Conservation (phyloP, 805 yeast genomes). For the Teunomyces aglyptinius region DNA sequence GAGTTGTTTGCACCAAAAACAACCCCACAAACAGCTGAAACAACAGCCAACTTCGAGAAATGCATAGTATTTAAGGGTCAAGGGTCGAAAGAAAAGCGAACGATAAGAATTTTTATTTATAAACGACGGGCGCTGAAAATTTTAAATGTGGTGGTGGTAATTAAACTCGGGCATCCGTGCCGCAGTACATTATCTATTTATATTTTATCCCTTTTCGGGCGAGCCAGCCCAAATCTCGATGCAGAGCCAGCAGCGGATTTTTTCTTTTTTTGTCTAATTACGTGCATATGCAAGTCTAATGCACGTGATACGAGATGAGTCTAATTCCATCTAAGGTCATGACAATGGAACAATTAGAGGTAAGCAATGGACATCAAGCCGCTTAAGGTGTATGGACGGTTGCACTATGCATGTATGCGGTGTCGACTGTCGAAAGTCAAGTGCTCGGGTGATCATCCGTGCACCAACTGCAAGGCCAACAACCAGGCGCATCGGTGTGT, state of each 20-base stretch:
- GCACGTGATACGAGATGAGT: too few species aligned
- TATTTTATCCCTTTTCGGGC: not conserved
- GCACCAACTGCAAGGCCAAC: slow-evolving; percentile 37
- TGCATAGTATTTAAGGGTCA: slow-evolving; percentile 41
- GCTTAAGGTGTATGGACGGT: slow-evolving; percentile 40
- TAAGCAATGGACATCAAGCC: slow-evolving; percentile 17
- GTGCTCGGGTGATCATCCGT: slow-evolving; percentile 42
- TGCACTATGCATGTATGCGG: slow-evolving; percentile 44
- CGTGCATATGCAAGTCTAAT: not conserved
- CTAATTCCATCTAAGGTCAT: too few species aligned
- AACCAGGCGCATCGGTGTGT: slow-evolving; percentile 31
- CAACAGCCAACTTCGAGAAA: slow-evolving; percentile 49
- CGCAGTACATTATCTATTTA: not conserved
- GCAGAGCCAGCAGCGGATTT: too few species aligned
- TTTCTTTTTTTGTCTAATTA: too few species aligned
- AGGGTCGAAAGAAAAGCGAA: slow-evolving; percentile 8
- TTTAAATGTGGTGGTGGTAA: not conserved
- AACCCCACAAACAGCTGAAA: slow-evolving; percentile 50
- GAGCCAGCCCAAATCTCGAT: too few species aligned
- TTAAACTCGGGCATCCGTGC: not conserved
- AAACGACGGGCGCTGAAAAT: too few species aligned
- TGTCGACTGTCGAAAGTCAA: slow-evolving; percentile 40
- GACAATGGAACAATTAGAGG: too few species aligned
- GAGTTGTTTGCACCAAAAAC: slow-evolving; percentile 44
- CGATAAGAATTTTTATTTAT: too few species aligned